Percentiles rank a stretch among this genome's conserved stretches.
These are phyloP conservation scores for Moringa oleifera DNA, from an alignment of 345 rosid genomes.

Conservation along the genomic window DNA sequence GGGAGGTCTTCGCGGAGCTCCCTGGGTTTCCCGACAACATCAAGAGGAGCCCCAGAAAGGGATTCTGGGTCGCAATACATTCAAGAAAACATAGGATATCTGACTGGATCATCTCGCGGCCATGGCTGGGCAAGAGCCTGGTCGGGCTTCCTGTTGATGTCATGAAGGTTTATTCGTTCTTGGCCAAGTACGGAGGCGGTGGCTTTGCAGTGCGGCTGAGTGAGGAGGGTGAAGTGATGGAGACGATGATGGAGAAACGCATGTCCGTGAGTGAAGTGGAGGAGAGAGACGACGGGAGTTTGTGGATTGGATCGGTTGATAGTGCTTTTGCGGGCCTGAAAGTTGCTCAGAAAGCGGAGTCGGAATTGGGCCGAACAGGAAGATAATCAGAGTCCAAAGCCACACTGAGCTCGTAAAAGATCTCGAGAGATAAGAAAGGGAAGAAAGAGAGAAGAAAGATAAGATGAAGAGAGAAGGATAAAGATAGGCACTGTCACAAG, in stretches of 20 bases:
- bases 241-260: constrained; percentile 33
- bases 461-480: too few species aligned
- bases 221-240: constrained; percentile 53
- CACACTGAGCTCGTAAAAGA: too few species aligned
- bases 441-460: background rate
- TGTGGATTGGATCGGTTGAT: constrained; percentile 70
- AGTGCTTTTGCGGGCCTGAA: constrained; percentile 41
- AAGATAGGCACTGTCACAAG: too few species aligned
- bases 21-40: constrained; percentile 72
- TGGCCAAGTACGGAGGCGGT: constrained; percentile 36
- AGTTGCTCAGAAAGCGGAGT: too few species aligned
- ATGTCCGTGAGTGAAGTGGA: constrained; percentile 56
- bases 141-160: constrained; percentile 36
- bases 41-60: constrained; percentile 54
- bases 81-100: constrained; percentile 37
- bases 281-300: constrained; percentile 37
- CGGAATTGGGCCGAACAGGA: too few species aligned
- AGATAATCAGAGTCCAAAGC: too few species aligned
- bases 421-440: too few species aligned
- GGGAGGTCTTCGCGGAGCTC: constrained; percentile 40
- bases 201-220: constrained; percentile 62
- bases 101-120: constrained; percentile 26
- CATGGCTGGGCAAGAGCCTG: constrained; percentile 46
- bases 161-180: constrained; percentile 28
- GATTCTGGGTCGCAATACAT: constrained; percentile 62